Evolutionary conservation across 140 eudicot genomes (phyloP).

Genomic region (Stevia rebaudiana): DNA sequence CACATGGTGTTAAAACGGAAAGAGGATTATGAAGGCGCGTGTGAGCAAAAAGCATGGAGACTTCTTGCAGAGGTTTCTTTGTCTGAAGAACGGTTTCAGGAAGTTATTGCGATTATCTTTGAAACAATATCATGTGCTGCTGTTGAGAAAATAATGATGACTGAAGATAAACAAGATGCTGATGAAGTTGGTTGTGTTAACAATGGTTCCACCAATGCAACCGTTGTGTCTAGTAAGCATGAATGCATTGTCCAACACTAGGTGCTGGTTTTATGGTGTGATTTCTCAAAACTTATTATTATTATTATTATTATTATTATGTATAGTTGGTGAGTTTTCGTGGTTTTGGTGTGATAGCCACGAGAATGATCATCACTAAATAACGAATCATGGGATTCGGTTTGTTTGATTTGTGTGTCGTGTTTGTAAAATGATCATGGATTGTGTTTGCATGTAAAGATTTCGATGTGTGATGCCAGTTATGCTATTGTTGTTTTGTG

Average conservation of each 20-base stretch:
- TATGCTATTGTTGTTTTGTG: conserved; percentile 7
- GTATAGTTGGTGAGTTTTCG: conserved; percentile 17
- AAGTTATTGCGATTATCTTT: conserved; percentile 65
- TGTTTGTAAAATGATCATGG: neutral
- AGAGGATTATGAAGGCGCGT: conserved; percentile 81
- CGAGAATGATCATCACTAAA: conserved; percentile 13
- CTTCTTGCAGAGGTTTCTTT: conserved; percentile 98
- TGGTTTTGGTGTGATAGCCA: conserved; percentile 28
- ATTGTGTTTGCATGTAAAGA: conserved; percentile 16
- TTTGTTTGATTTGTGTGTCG: conserved; percentile 7
- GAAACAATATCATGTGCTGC: conserved; percentile 56
- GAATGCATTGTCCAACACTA: conserved; percentile 44
- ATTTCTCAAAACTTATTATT: neutral
- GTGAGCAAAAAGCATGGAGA: conserved; percentile 92
- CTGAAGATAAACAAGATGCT: conserved; percentile 25
- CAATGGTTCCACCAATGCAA: conserved; percentile 26
- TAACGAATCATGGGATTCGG: conserved; percentile 16
- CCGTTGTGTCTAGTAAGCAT: conserved; percentile 44
- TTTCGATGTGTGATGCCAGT: conserved; percentile 6
- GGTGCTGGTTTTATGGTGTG: conserved; percentile 7
- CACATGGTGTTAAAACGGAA: conserved; percentile 92
- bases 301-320: neutral
- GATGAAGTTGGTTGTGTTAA: conserved; percentile 43
- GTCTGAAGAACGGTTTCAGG: conserved; percentile 78
- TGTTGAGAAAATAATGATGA: conserved; percentile 3